A percentile compares a stretch with the other conserved stretches of the same genome.
Conservation (phyloP, 257 asterid species). For the Jasminum sambac region DNA sequence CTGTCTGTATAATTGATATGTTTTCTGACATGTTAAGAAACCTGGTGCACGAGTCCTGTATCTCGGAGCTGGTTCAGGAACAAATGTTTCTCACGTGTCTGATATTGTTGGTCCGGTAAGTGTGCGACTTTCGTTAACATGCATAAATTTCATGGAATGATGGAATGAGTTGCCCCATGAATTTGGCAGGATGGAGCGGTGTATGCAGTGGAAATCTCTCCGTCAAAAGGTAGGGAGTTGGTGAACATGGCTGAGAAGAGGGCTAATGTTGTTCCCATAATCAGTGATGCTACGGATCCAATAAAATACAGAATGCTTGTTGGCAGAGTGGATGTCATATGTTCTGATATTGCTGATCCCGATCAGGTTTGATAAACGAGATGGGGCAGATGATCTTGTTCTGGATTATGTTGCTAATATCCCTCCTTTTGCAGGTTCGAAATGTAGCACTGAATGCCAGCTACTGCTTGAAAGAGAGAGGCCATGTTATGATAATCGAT, state of each 20-base stretch:
- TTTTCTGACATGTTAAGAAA: conserved; percentile 25
- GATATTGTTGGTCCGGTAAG: conserved; percentile 88
- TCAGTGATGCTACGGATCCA: conserved; percentile 96
- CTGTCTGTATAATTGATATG: neutral
- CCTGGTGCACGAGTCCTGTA: conserved; percentile 52
- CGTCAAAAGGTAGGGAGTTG: conserved; percentile 89
- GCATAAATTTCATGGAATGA: too few relatives aligned
- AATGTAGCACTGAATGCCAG: conserved; percentile 87
- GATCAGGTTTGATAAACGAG: conserved; percentile 80
- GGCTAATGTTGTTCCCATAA: conserved; percentile 85
- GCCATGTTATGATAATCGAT: conserved; percentile 90
- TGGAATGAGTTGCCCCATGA: too few relatives aligned
- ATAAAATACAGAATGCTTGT: conserved; percentile 95
- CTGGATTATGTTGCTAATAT: neutral
- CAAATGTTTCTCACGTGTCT: conserved; percentile 87
- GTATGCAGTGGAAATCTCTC: conserved; percentile 93
- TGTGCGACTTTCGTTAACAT: too few relatives aligned
- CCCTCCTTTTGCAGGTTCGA: conserved; percentile 62
- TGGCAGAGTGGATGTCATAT: conserved; percentile 96
- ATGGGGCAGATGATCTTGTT: neutral
- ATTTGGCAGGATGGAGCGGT: conserved; percentile 83
- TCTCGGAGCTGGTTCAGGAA: conserved; percentile 88
- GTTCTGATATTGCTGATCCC: conserved; percentile 98
- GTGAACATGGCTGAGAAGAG: conserved; percentile 96
- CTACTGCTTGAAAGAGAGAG: conserved; percentile 76